Conservation (phyloP, 1,139 yeast genomes). For the Kodamaea sp. region DNA sequence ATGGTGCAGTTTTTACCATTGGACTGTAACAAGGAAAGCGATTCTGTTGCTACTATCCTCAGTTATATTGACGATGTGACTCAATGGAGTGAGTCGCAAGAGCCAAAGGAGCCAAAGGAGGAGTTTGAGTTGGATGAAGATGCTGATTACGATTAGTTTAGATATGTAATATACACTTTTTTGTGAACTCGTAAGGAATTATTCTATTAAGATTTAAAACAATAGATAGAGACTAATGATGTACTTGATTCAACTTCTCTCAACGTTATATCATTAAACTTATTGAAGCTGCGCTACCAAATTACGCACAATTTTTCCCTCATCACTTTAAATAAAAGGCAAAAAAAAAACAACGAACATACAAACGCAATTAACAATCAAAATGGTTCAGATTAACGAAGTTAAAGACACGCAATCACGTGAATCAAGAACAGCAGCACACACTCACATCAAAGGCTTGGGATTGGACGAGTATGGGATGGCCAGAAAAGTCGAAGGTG, state of each 20-base stretch:
- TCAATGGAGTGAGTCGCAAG: conserved; percentile 96
- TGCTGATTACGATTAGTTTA: conserved; percentile 9
- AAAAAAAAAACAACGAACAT: no score
- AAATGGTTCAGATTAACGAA: conserved; percentile 82
- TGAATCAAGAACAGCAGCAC: conserved; percentile 89
- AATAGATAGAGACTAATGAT: conserved; percentile 10
- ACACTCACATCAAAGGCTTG: conserved; percentile 92
- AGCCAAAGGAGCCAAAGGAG: conserved; percentile 92
- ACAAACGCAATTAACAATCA: conserved; percentile 2
- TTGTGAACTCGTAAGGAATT: background rate
- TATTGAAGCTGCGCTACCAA: no score
- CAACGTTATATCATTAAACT: no score
- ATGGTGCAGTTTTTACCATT: conserved; percentile 96
- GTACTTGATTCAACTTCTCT: no score
- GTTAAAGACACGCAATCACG: conserved; percentile 58
- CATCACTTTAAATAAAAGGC: no score
- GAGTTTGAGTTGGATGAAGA: conserved; percentile 56
- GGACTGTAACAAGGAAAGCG: conserved; percentile 74
- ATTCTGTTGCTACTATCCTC: conserved; percentile 75
- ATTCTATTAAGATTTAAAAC: background rate
- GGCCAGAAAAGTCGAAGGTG: conserved; percentile 85
- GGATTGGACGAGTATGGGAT: conserved; percentile 89
- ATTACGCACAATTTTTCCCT: no score
- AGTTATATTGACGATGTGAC: conserved; percentile 95
- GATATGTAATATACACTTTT: background rate